A percentile compares a stretch with the other conserved stretches of the same genome.
These are phyloP conservation scores for Monosporascus sp. DNA, from an alignment of 2,329 filamentous ascomycete genomes.

Conservation along the genomic window DNA sequence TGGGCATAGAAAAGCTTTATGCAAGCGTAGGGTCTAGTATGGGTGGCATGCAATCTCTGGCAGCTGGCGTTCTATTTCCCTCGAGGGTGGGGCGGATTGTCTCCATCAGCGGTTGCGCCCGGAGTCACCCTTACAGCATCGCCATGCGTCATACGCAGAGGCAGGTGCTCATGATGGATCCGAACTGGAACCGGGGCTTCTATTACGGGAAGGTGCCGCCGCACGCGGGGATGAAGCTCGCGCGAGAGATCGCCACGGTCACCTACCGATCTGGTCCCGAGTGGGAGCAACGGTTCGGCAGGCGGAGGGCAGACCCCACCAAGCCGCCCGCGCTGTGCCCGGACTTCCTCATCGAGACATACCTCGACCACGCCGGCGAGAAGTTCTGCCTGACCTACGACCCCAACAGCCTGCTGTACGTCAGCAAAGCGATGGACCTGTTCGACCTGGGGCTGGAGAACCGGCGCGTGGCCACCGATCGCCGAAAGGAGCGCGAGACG, in stretches of 20 bases:
- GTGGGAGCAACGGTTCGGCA: slow-evolving; percentile 93
- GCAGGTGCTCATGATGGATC: slow-evolving; percentile 98
- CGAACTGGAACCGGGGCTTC: slow-evolving; percentile 91
- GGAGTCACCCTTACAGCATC: slow-evolving; percentile 95
- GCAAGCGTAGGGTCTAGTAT: slow-evolving; percentile 95
- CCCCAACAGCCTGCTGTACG: slow-evolving; percentile 89
- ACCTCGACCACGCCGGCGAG: slow-evolving; percentile 94
- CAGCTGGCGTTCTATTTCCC: slow-evolving; percentile 78
- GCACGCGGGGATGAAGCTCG: slow-evolving; percentile 95
- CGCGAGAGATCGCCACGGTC: slow-evolving; percentile 93
- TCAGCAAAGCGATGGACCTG: slow-evolving; percentile 98
- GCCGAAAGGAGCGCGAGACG: slow-evolving; percentile 56
- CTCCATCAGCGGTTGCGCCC: slow-evolving; percentile 86
- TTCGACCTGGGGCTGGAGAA: slow-evolving; percentile 80
- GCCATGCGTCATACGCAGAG: slow-evolving; percentile 97
- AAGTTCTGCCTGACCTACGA: slow-evolving; percentile 98
- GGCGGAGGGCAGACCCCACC: slow-evolving; percentile 76
- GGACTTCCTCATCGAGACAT: slow-evolving; percentile 96
- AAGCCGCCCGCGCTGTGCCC: slow-evolving; percentile 92
- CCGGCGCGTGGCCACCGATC: slow-evolving; percentile 55
- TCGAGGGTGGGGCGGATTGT: slow-evolving; percentile 76
- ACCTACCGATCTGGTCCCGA: slow-evolving; percentile 95
- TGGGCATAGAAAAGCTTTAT: slow-evolving; percentile 74
- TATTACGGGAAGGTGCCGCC: slow-evolving; percentile 87
- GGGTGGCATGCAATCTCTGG: slow-evolving; percentile 97